These are phyloP conservation scores for Ganoderma lucidum DNA, from an alignment of 1,284 basidiomycete species.

Conservation along the genomic window DNA sequence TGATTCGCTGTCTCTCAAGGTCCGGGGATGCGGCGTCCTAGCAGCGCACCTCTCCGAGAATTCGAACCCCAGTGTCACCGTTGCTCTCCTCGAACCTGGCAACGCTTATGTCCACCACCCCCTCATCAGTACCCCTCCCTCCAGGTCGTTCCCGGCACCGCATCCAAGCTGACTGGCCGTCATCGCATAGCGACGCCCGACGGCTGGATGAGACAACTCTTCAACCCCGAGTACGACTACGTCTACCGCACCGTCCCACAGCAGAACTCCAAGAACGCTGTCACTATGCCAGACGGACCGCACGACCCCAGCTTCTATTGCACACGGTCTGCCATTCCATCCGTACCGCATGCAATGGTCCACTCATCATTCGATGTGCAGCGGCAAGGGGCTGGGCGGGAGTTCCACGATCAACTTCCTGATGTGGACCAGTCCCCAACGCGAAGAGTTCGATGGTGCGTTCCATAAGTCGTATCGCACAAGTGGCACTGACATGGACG, in stretches of 20 bases:
- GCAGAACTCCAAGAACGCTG: background rate
- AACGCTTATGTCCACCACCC: conserved; percentile 29
- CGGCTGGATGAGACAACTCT: conserved; percentile 26
- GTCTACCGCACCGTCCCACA: conserved; percentile 26
- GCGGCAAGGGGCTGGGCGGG: conserved; percentile 33
- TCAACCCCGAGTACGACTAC: conserved; percentile 32
- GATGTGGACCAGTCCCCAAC: conserved; percentile 25
- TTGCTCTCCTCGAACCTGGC: conserved; percentile 32
- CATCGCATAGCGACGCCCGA: conserved; percentile 14
- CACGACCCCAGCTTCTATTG: conserved; percentile 19
- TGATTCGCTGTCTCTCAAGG: background rate
- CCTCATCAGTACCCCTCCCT: conserved; percentile 21
- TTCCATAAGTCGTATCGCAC: no score
- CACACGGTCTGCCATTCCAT: background rate
- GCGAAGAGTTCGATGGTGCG: conserved; percentile 28
- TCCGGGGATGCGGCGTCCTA: conserved; percentile 21
- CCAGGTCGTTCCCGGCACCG: no score
- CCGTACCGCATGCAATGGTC: no score
- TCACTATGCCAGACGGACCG: conserved; percentile 5
- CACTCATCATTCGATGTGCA: background rate
- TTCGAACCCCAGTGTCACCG: conserved; percentile 23
- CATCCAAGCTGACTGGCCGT: background rate
- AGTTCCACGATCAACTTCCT: conserved; percentile 28
- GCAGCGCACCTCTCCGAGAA: conserved; percentile 28
- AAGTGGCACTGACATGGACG: no score